These are phyloP conservation scores for Coriolopsis trogii DNA, from an alignment of 1,284 basidiomycete species.

Conservation along the genomic window DNA sequence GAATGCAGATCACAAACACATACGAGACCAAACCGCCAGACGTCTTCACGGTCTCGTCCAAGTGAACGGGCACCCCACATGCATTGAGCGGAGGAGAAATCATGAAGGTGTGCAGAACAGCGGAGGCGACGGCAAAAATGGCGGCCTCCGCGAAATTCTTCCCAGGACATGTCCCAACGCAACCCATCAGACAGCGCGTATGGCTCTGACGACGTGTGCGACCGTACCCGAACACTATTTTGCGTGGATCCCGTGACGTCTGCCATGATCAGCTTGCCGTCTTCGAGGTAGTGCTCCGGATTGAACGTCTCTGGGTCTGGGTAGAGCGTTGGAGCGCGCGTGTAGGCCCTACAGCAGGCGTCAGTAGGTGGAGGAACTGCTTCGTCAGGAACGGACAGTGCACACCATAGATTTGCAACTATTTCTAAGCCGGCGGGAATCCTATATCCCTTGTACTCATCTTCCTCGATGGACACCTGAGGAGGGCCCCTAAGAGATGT, in stretches of 20 bases:
- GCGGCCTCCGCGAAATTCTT: no score
- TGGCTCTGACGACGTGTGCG: no score
- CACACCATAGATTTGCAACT: constrained; percentile 12
- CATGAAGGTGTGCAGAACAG: no score
- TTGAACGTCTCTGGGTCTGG: constrained; percentile 25
- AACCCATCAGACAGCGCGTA: no score
- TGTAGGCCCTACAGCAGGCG: background rate
- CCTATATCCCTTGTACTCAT: constrained; percentile 23
- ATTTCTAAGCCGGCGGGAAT: constrained; percentile 26
- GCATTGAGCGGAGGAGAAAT: no score
- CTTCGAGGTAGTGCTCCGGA: constrained; percentile 21
- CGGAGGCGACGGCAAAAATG: no score
- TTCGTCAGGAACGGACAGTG: background rate
- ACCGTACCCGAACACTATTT: background rate
- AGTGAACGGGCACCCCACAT: no score
- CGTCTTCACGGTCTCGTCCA: no score
- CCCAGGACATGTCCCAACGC: no score
- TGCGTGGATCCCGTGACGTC: background rate
- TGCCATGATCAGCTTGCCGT: background rate
- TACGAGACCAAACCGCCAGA: background rate
- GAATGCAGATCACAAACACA: background rate
- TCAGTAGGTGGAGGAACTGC: background rate
- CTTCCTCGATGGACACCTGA: constrained; percentile 5
- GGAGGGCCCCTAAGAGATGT: constrained; percentile 12
- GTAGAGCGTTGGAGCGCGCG: background rate